A percentile compares a stretch with the other conserved stretches of the same genome.
Conservation (phyloP, 2,329 filamentous ascomycete genomes). For the Botrytis pseudocinerea region DNA sequence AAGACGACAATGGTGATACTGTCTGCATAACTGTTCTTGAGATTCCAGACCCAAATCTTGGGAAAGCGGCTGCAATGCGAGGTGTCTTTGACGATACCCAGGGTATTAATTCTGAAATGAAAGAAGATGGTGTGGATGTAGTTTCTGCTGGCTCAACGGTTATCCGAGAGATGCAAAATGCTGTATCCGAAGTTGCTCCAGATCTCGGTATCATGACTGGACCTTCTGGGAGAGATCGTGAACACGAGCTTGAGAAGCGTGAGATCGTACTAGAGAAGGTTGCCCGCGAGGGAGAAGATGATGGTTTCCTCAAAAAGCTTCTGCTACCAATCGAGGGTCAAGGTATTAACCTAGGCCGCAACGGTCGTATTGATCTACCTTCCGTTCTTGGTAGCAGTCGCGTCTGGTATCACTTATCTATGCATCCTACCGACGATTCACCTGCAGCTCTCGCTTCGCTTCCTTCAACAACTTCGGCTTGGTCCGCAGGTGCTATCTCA, state of each 20-base stretch:
- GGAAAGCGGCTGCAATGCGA: conserved; percentile 85
- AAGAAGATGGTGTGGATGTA: conserved; percentile 85
- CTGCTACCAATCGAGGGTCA: conserved; percentile 76
- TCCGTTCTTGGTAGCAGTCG: conserved; percentile 77
- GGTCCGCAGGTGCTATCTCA: conserved; percentile 92
- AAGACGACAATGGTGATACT: conserved; percentile 75
- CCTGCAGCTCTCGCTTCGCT: conserved; percentile 73
- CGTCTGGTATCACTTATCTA: conserved; percentile 89
- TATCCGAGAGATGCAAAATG: conserved; percentile 81
- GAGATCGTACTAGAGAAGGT: conserved; percentile 85
- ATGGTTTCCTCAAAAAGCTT: conserved; percentile 78
- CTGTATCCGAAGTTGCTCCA: conserved; percentile 72
- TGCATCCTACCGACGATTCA: conserved; percentile 88
- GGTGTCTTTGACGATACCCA: conserved; percentile 89
- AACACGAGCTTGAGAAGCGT: conserved; percentile 76
- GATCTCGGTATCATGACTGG: conserved; percentile 76
- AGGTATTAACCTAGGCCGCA: conserved; percentile 77
- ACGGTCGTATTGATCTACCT: conserved; percentile 76
- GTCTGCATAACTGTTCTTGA: conserved; percentile 89
- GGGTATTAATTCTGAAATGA: conserved; percentile 97
- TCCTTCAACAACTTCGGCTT: conserved; percentile 73
- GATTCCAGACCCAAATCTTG: conserved; percentile 74
- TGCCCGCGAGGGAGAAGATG: conserved; percentile 75
- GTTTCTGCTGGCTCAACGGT: conserved; percentile 75
- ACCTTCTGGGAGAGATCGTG: conserved; percentile 67